These are phyloP conservation scores for Curvularia lunata DNA, from an alignment of 2,329 filamentous ascomycete genomes.

Conservation along the genomic window DNA sequence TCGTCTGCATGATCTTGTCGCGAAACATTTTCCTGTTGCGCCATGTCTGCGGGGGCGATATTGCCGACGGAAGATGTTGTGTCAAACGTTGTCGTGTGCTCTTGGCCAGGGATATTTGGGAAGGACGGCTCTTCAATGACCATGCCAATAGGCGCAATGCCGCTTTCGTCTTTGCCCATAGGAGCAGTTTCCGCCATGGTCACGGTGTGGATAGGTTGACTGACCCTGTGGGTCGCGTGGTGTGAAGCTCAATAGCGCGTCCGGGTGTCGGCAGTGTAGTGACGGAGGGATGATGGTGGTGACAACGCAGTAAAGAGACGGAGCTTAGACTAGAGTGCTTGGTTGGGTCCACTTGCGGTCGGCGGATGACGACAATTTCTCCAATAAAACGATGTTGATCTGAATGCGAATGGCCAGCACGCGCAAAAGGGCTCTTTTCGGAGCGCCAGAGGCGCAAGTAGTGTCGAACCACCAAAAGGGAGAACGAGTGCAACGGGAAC, in stretches of 20 bases:
- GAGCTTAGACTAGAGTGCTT: background rate
- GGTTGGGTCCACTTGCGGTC: conserved; percentile 6
- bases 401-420: conserved; percentile 1
- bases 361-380: conserved; percentile 11
- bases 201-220: conserved; percentile 1
- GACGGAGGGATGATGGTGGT: conserved; percentile 10
- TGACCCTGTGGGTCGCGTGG: background rate
- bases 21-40: background rate
- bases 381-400: background rate
- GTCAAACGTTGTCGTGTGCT: conserved; percentile 2
- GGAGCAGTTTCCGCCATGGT: conserved; percentile 27
- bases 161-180: conserved; percentile 12
- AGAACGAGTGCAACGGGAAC: conserved; percentile 9
- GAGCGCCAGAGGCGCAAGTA: background rate
- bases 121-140: conserved; percentile 34
- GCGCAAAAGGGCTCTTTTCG: conserved; percentile 1
- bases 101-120: conserved; percentile 25
- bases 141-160: conserved; percentile 28
- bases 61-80: background rate
- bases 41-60: conserved; percentile 1
- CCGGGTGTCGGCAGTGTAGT: background rate
- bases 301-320: conserved; percentile 2
- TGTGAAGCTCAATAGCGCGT: conserved; percentile 2
- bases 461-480: conserved; percentile 1
- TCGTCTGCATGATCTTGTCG: background rate